Base-by-base conservation (phyloP, 495 filamentous ascomycete genomes). In the Penicillium fimorum region DNA sequence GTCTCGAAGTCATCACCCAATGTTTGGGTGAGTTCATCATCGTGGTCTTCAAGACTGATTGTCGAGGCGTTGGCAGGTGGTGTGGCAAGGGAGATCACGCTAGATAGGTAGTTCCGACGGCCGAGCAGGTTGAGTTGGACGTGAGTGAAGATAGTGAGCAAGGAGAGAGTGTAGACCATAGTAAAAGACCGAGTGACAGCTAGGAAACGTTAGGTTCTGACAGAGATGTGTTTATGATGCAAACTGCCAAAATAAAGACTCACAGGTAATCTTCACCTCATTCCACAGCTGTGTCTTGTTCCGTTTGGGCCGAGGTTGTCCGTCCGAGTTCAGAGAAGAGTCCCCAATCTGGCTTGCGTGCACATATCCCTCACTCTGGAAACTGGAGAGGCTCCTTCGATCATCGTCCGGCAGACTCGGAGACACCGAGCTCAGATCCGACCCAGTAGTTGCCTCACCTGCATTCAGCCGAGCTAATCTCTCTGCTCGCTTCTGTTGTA, bases 121-220 rank as follows among this genome's bases (percentile, higher is more conserved):
- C 95, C 94, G 25, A 99, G 88, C 32, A 99, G 89, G 72, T 97
- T 99, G 44, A 99, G 85, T 77, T 99, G 94, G 63, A 97, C 89
- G 37, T 94, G 85, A 3, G 94, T 99, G 61, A 99, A 85, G 68
- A 99, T 82, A 13, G 88, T 91, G 44, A 99, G 83, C 33, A 97
- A 81, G 24, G 90, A 86, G 40, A 97, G 78, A 0, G 91, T 95
- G 65, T 99, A 99, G 46, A 97, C 78, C 15, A 99, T 79, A 7
- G 92, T 96, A 67, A 96, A 91, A 2, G 92, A 82, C 66, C 94
- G 80, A 15, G 95, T 92, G 59, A 97, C 89, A 17, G 94, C 92
- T 96, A 65, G 4, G 32, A n/a, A 27, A 6, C 1, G 5, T 58
- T 51, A 62, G 48, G 3, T 18, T n/a, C 32, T 22, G 55, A 48